Evolutionary conservation across 495 filamentous ascomycete genomes (phyloP).

Genomic region (Ramalina intermedia): DNA sequence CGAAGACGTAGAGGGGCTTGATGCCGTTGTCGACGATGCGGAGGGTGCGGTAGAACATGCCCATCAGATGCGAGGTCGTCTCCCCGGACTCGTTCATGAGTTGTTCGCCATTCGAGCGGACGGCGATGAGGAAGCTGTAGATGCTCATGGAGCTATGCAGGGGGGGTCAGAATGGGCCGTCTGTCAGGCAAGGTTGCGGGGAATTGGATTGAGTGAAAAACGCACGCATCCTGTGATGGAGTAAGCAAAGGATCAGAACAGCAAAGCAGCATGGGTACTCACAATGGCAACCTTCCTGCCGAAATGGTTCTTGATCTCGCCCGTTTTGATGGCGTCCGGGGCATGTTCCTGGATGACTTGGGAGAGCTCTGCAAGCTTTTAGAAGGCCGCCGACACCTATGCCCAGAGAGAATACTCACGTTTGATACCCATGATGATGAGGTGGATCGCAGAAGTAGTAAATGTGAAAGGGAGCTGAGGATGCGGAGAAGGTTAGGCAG

Average conservation of each 20-base stretch:
- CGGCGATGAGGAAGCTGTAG: slow-evolving; percentile 95
- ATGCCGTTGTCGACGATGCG: slow-evolving; percentile 98
- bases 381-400: not conserved
- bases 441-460: slow-evolving; percentile 25
- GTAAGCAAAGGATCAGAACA: slow-evolving; percentile 1
- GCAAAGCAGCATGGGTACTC: slow-evolving; percentile 21
- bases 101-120: slow-evolving; percentile 90
- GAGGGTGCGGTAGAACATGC: slow-evolving; percentile 97
- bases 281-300: slow-evolving; percentile 95
- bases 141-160: slow-evolving; percentile 82
- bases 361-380: slow-evolving; percentile 44
- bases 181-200: not conserved
- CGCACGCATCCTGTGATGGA: slow-evolving; percentile 66
- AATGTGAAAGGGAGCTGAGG: not conserved
- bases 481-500: not conserved
- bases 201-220: not conserved
- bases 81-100: slow-evolving; percentile 87
- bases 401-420: slow-evolving; percentile 22
- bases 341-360: slow-evolving; percentile 82
- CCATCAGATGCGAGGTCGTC: slow-evolving; percentile 96
- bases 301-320: slow-evolving; percentile 97
- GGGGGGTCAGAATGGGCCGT: not conserved
- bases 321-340: slow-evolving; percentile 83
- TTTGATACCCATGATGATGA: slow-evolving; percentile 87
- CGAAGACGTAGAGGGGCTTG: slow-evolving; percentile 96